Evolutionary conservation across 2,329 filamentous ascomycete species (phyloP), one percentile per base, ranked within the genome.

Genomic region (Alternaria gaisen): DNA sequence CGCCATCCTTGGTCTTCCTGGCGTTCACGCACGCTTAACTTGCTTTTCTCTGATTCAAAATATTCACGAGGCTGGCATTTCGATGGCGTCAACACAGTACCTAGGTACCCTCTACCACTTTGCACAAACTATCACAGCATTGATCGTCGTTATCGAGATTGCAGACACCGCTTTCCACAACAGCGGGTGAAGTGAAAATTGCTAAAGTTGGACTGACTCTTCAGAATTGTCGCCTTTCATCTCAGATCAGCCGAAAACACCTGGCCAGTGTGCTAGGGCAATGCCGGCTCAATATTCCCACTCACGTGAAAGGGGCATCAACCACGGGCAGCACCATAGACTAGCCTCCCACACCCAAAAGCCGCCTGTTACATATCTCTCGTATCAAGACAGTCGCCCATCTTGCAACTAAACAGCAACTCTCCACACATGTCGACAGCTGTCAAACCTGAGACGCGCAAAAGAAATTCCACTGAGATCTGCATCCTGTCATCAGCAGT

Each of bases 231-330:
- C 60, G 61, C 56, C 60, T 63, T 68, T 68, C 66, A 63, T 62
- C 51, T 67, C 55, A 65, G 65, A 67, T 76, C 72, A 74, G 73
- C 73, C 73, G 72, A 77, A 73, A 71, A 70, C 58, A 60, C 53
- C 58, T 56, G 58, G 53, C 58, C 58, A 51, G 69, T 64, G 59
- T 59, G 60, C 66, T 64, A 68, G 68, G 63, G 63, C 66, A 60
- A 54, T 65, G 63, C 63, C 67, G 61, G 65, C 65, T 65, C 61
- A 67, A 54, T 68, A 60, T 66, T 46, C 30, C n/a, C n/a, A 18
- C 57, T 68, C 73, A 74, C 72, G 70, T 74, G 71, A 72, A 76
- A 74, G 72, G 67, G 69, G 71, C 59, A 30, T 58, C 50, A 46
- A 32, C 51, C 26, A 43, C 12, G 26, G 41, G 32, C 34, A 38